Evolutionary conservation across 1,139 yeast genomes (phyloP).

Genomic region (Kurtzmaniella quercitrusa): DNA sequence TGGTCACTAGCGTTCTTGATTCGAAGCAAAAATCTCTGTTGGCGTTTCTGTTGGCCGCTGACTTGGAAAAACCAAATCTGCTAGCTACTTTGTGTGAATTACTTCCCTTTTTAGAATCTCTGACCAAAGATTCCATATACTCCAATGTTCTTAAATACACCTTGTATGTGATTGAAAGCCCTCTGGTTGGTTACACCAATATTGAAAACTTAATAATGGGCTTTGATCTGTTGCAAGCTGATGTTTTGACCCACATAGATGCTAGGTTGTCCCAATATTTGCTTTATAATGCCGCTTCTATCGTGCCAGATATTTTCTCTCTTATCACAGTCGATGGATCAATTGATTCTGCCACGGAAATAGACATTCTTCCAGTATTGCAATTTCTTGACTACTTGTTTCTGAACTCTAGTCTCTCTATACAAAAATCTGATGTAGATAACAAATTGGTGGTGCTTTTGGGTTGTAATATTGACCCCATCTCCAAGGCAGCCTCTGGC

Average conservation of each 20-base stretch:
- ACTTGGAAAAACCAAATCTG: constrained; percentile 16
- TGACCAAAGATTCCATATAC: constrained; percentile 16
- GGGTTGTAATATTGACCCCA: constrained; percentile 26
- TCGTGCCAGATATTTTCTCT: neutral
- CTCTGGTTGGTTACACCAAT: constrained; percentile 10
- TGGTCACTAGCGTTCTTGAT: neutral
- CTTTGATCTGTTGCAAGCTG: constrained; percentile 17
- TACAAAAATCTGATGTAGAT: constrained; percentile 52
- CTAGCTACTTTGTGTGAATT: constrained; percentile 32
- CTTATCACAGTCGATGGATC: neutral
- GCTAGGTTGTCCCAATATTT: constrained; percentile 11
- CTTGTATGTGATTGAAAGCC: constrained; percentile 7
- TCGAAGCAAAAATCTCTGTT: constrained; percentile 13
- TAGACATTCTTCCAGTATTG: constrained; percentile 8
- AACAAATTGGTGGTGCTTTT: constrained; percentile 24
- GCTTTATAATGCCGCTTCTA: neutral
- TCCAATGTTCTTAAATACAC: constrained; percentile 19
- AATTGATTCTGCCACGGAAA: neutral
- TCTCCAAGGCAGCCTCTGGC: constrained; percentile 32
- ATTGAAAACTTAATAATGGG: constrained; percentile 15
- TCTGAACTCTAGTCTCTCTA: constrained; percentile 51
- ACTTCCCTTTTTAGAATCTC: constrained; percentile 22
- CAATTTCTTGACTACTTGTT: constrained; percentile 37
- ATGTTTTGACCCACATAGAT: constrained; percentile 13
- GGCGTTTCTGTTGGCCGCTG: constrained; percentile 18